A percentile compares a stretch with the other conserved stretches of the same genome.
Conservation (phyloP, 2,329 filamentous ascomycete genomes). For the Fulvia fulva region DNA sequence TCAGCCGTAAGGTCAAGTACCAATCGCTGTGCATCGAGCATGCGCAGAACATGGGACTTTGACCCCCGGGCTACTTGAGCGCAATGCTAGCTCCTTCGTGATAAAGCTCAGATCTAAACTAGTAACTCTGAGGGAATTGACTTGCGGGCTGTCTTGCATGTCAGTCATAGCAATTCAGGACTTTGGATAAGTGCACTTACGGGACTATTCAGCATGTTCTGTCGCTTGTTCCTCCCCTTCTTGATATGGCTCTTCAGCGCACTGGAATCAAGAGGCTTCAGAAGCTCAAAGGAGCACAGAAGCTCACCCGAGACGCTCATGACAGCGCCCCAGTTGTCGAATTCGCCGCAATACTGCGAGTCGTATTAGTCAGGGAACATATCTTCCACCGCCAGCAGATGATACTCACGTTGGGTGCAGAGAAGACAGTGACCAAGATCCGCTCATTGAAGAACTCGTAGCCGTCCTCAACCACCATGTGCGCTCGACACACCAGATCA, state of each 20-base stretch:
- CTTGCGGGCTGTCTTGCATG: conserved; percentile 42
- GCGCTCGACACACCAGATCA: conserved; percentile 91
- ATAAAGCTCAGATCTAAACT: conserved; percentile 14
- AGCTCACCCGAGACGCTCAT: conserved; percentile 96
- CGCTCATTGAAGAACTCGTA: conserved; percentile 98
- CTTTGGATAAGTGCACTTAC: conserved; percentile 54
- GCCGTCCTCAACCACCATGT: conserved; percentile 99
- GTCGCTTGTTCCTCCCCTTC: conserved; percentile 90
- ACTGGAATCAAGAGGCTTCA: conserved; percentile 93
- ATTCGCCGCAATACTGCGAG: conserved; percentile 76
- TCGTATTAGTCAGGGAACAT: not conserved
- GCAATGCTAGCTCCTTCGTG: not conserved
- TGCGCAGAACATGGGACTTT: not conserved
- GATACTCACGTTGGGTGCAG: conserved; percentile 75
- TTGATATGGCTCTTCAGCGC: conserved; percentile 98
- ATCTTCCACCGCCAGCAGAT: not conserved
- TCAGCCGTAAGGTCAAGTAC: not conserved
- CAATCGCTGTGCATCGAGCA: not conserved
- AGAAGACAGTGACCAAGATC: conserved; percentile 93
- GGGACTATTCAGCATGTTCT: conserved; percentile 93
- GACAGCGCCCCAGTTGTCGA: conserved; percentile 98
- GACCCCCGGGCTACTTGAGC: not conserved
- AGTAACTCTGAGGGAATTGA: conserved; percentile 51
- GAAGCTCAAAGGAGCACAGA: conserved; percentile 91
- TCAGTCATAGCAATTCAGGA: not conserved